phyloP scores from a whole-genome alignment of 148 eudicot genomes.

The Heliamphora exappendiculata region DNA sequence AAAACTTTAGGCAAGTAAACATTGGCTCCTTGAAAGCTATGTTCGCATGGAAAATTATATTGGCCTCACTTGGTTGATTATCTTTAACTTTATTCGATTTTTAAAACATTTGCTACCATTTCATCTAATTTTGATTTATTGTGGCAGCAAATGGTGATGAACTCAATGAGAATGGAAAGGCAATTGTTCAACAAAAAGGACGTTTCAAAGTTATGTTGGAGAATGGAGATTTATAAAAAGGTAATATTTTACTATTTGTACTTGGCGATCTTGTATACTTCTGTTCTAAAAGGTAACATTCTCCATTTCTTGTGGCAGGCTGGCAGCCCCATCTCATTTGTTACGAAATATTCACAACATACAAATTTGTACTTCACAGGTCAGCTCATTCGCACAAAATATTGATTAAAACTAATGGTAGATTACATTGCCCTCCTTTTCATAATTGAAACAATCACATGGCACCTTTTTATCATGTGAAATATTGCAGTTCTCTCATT shows the following conservation, averaged over 20 bases:
- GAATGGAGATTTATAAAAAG: conserved; percentile 75
- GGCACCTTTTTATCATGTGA: neutral
- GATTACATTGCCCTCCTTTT: neutral
- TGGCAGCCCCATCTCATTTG: conserved; percentile 35
- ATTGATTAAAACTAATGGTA: neutral
- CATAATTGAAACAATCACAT: neutral
- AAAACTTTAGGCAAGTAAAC: conserved; percentile 46
- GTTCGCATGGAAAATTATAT: neutral
- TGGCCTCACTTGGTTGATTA: neutral
- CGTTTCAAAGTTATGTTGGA: conserved; percentile 86
- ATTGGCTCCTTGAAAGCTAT: neutral
- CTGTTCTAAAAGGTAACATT: conserved; percentile 3
- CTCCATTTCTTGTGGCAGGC: conserved; percentile 2
- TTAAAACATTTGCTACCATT: neutral
- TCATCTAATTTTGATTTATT: neutral
- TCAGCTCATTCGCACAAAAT: neutral
- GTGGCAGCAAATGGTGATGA: conserved; percentile 53
- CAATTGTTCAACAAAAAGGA: conserved; percentile 76
- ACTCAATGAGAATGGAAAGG: conserved; percentile 51
- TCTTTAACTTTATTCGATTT: neutral
- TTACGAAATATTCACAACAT: conserved; percentile 74
- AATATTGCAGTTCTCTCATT: neutral
- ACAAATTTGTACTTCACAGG: conserved; percentile 44
- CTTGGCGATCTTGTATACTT: neutral
- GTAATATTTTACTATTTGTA: conserved; percentile 20